These are phyloP conservation scores for Euphrasia confusa DNA, from an alignment of 257 asterid genomes.

Conservation along the genomic window DNA sequence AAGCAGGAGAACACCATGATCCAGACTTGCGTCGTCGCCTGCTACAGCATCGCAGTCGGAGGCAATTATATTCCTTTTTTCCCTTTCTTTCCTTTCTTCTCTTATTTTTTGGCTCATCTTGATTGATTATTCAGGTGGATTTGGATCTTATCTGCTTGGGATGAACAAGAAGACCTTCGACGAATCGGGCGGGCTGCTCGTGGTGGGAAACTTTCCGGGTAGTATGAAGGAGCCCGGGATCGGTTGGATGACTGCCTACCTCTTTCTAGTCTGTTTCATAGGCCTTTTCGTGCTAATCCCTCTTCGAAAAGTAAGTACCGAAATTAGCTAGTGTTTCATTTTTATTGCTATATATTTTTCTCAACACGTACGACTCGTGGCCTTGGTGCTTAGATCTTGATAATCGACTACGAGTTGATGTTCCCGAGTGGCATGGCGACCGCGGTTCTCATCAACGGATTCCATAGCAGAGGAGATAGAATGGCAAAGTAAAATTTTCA, in stretches of 20 bases:
- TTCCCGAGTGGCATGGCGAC: conserved; percentile 8
- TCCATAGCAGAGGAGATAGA: background rate
- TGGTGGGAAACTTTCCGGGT: background rate
- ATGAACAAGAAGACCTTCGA: background rate
- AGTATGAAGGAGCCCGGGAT: background rate
- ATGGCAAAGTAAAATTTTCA: background rate
- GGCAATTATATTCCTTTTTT: background rate
- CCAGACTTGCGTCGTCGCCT: background rate
- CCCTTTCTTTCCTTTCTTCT: no score
- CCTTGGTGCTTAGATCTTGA: background rate
- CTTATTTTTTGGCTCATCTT: no score
- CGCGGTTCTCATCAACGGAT: background rate
- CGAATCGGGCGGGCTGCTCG: background rate
- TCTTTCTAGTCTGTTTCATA: background rate
- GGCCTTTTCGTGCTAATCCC: background rate
- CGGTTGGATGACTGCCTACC: background rate
- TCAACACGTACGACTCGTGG: background rate
- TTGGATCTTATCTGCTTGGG: conserved; percentile 2
- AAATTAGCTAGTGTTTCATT: background rate
- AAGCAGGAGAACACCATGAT: conserved; percentile 1
- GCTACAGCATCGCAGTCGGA: background rate
- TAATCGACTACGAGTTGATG: conserved; percentile 1
- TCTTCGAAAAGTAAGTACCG: background rate
- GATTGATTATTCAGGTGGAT: background rate
- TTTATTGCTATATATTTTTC: background rate